Evolutionary conservation across 345 rosid genomes (phyloP).

Genomic region (Salix suchowensis): DNA sequence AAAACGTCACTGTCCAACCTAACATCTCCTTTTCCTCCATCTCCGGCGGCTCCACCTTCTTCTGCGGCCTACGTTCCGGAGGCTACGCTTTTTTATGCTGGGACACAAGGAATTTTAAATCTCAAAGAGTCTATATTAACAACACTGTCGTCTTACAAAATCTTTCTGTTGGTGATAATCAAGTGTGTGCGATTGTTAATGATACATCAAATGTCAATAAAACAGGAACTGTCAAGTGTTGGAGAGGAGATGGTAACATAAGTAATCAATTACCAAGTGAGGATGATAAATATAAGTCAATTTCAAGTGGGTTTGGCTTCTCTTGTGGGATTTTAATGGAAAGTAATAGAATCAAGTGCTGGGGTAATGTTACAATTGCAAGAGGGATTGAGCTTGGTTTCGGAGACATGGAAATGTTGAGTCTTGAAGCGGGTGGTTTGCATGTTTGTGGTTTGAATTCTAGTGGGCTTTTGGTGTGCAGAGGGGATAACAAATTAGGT

Average conservation of each 20-base stretch:
- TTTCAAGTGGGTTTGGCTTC: conserved; percentile 70
- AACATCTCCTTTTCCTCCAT: conserved; percentile 53
- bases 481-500: conserved; percentile 49
- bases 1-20: conserved; percentile 35
- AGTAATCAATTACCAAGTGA: conserved; percentile 10
- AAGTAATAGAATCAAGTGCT: conserved; percentile 35
- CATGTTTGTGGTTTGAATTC: conserved; percentile 74
- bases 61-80: conserved; percentile 70
- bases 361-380: conserved; percentile 48
- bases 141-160: conserved; percentile 30
- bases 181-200: conserved; percentile 57
- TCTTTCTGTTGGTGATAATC: conserved; percentile 59
- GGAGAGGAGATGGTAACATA: conserved; percentile 34
- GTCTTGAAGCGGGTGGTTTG: conserved; percentile 51
- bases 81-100: conserved; percentile 65
- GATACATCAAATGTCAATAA: conserved; percentile 2
- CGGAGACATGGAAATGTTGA: conserved; percentile 42
- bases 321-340: conserved; percentile 53
- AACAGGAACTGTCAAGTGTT: conserved; percentile 42
- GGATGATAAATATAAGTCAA: conserved; percentile 27
- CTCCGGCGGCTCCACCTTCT: conserved; percentile 53
- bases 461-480: conserved; percentile 51
- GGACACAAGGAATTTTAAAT: conserved; percentile 27
- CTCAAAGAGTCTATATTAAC: conserved; percentile 49
- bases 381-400: conserved; percentile 42